These are phyloP conservation scores for Blastocystis hominis DNA, from an alignment of 352 stramenopile genomes.

Conservation along the genomic window DNA sequence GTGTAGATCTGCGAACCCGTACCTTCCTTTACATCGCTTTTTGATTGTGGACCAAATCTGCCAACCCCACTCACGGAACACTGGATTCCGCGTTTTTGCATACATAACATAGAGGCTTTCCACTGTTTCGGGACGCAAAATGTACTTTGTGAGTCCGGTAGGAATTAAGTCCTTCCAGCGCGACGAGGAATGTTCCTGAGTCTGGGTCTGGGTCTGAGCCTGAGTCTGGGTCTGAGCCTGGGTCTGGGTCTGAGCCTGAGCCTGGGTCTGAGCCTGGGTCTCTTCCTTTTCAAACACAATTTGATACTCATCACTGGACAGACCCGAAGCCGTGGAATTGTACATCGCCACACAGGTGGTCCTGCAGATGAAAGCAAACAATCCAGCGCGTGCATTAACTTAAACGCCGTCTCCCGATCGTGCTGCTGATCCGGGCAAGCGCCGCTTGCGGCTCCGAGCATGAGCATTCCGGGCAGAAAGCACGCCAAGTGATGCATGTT, in stretches of 20 bases:
- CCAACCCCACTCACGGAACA: slow-evolving; percentile 80
- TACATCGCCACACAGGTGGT: slow-evolving; percentile 73
- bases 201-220: not conserved
- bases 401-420: slow-evolving; percentile 69
- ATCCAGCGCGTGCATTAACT: slow-evolving; percentile 66
- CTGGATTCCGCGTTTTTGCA: slow-evolving; percentile 74
- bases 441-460: slow-evolving; percentile 59
- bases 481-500: slow-evolving; percentile 68
- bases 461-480: slow-evolving; percentile 71
- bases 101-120: slow-evolving; percentile 91
- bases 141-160: slow-evolving; percentile 66
- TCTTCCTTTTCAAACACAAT: not conserved
- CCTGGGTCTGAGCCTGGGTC: not conserved
- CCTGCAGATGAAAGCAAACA: not conserved
- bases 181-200: not conserved
- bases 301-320: slow-evolving; percentile 65
- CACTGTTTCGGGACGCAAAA: slow-evolving; percentile 83
- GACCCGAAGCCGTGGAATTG: slow-evolving; percentile 66
- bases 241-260: not conserved
- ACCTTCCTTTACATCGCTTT: slow-evolving; percentile 73
- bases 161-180: not conserved
- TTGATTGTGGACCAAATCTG: slow-evolving; percentile 84
- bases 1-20: slow-evolving; percentile 73
- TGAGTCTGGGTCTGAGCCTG: not conserved
- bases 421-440: slow-evolving; percentile 66